phyloP scores from a whole-genome alignment of 73 alveolate genomes.

The Tetrahymena thermophila region DNA sequence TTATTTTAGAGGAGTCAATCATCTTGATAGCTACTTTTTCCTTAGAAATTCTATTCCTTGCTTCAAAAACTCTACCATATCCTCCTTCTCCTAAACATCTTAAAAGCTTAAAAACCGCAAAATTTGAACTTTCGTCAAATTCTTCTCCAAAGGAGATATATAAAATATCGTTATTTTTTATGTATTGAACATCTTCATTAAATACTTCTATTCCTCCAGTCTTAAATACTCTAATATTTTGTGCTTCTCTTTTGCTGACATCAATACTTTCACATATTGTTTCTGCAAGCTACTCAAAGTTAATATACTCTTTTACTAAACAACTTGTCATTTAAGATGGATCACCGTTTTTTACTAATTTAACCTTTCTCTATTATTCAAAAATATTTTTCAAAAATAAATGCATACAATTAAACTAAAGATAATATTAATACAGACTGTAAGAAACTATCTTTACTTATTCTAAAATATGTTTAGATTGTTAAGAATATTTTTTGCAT shows the following conservation, averaged over 20 bases:
- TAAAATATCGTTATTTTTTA: background rate
- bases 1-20: slow-evolving; percentile 9
- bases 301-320: background rate
- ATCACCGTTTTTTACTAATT: background rate
- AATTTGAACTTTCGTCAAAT: background rate
- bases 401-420: too few relatives aligned
- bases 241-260: background rate
- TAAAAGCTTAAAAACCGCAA: slow-evolving; percentile 4
- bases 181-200: background rate
- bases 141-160: slow-evolving; percentile 2
- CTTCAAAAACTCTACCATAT: slow-evolving; percentile 34
- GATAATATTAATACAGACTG: too few relatives aligned
- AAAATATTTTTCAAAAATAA: background rate
- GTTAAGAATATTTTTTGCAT: too few relatives aligned
- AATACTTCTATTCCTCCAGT: background rate
- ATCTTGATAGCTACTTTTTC: slow-evolving; percentile 67
- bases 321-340: background rate
- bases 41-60: slow-evolving; percentile 56
- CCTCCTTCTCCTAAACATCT: slow-evolving; percentile 45
- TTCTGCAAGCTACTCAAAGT: background rate
- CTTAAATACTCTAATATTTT: background rate
- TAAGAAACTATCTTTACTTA: background rate
- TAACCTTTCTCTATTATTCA: background rate
- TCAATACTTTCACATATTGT: background rate
- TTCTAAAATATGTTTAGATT: background rate